Conservation (phyloP, 2,329 filamentous ascomycete genomes). For the Fusarium coffeatum region DNA sequence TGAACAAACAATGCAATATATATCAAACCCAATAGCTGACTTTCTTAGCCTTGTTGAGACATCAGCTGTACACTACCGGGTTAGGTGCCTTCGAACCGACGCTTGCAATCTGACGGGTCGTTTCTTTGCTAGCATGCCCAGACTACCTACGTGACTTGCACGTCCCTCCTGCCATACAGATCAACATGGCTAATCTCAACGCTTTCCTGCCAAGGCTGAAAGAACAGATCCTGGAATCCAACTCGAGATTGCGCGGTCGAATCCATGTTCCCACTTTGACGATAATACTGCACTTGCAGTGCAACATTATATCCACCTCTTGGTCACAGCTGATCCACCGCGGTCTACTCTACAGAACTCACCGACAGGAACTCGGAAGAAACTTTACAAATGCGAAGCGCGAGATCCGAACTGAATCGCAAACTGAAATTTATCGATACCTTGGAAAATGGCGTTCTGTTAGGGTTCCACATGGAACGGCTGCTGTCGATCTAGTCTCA, state of each 20-base stretch:
- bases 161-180: background rate
- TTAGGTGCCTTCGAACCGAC: background rate
- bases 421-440: background rate
- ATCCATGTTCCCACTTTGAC: background rate
- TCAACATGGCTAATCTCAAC: background rate
- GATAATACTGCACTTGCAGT: background rate
- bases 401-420: background rate
- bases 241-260: background rate
- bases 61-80: background rate
- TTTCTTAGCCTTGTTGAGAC: background rate
- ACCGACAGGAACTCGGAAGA: background rate
- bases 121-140: background rate
- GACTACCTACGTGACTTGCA: background rate
- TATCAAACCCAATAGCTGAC: background rate
- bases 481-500: slow-evolving; percentile 5
- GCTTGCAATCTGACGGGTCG: background rate
- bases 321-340: background rate
- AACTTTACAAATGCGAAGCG: background rate
- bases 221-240: background rate
- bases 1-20: background rate
- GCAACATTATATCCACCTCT: background rate
- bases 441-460: background rate
- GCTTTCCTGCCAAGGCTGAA: background rate
- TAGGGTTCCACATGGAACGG: slow-evolving; percentile 4
- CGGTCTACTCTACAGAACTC: background rate